phyloP scores from a whole-genome alignment of 768 basidiomycete genomes.

The Lactarius trivialis region DNA sequence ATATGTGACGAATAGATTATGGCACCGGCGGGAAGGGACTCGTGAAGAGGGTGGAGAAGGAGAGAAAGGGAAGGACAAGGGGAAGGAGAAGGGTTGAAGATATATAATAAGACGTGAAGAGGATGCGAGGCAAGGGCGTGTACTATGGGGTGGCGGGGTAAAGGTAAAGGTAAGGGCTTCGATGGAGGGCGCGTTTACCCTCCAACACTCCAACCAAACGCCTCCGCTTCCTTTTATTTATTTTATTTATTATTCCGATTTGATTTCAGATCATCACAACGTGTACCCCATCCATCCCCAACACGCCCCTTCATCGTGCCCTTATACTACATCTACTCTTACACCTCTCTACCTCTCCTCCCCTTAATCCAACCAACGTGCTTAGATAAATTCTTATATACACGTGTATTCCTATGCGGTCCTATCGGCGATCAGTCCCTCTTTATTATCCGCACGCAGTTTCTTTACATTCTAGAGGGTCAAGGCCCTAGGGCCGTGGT shows the following conservation, averaged over 20 bases:
- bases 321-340: neutral
- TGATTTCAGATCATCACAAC: constrained; percentile 45
- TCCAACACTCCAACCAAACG: neutral
- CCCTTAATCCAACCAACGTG: constrained; percentile 10
- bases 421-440: constrained; percentile 15
- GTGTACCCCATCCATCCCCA: constrained; percentile 37
- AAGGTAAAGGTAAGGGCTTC: constrained; percentile 42
- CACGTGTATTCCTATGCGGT: constrained; percentile 12
- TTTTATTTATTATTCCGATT: neutral
- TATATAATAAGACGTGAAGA: constrained; percentile 15
- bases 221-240: too few species aligned
- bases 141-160: constrained; percentile 36
- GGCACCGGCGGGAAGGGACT: constrained; percentile 20
- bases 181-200: neutral
- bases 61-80: neutral
- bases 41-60: constrained; percentile 16
- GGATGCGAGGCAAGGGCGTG: constrained; percentile 20
- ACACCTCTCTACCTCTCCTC: neutral
- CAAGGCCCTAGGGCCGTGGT: neutral
- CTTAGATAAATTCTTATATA: neutral
- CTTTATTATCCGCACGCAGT: constrained; percentile 7
- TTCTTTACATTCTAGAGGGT: neutral
- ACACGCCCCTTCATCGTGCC: constrained; percentile 15
- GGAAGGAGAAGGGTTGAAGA: neutral
- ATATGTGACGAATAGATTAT: constrained; percentile 23